phyloP scores from a whole-genome alignment of 2,329 filamentous ascomycete genomes.

The Fusarium solani-melongenae region DNA sequence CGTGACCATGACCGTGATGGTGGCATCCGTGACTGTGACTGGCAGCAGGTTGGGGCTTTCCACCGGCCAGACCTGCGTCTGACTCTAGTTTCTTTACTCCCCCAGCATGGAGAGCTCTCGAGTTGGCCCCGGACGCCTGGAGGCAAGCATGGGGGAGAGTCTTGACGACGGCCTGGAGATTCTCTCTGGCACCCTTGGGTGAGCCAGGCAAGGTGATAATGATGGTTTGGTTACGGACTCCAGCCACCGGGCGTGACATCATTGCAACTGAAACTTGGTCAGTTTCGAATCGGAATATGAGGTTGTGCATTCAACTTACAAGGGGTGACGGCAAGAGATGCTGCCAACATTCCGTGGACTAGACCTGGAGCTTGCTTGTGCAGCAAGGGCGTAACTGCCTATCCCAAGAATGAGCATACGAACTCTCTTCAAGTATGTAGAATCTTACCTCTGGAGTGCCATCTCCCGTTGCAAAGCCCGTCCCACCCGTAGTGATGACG shows the following conservation, averaged over 20 bases:
- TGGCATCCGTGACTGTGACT: constrained; percentile 63
- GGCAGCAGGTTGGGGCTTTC: constrained; percentile 47
- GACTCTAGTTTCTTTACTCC: constrained; percentile 86
- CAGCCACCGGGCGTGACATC: constrained; percentile 95
- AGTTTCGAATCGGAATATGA: background rate
- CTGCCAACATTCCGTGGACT: constrained; percentile 93
- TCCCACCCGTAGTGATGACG: constrained; percentile 90
- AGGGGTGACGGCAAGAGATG: constrained; percentile 86
- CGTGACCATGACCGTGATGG: constrained; percentile 66
- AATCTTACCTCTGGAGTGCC: constrained; percentile 82
- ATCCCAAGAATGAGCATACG: background rate
- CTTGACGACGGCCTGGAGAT: constrained; percentile 87
- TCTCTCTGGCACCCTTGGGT: constrained; percentile 94
- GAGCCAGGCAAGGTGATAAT: constrained; percentile 93
- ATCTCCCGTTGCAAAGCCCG: constrained; percentile 88
- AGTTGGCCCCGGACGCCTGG: constrained; percentile 86
- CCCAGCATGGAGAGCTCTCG: constrained; percentile 80
- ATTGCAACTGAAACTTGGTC: constrained; percentile 77
- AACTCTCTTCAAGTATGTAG: background rate
- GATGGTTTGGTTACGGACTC: constrained; percentile 82
- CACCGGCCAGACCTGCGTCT: constrained; percentile 75
- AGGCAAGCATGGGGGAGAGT: constrained; percentile 95
- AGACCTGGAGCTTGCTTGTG: constrained; percentile 89
- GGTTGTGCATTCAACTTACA: constrained; percentile 68
- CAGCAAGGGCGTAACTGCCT: constrained; percentile 83